Evolutionary conservation across 345 rosid species (phyloP).

Genomic region (Salix exigua): DNA sequence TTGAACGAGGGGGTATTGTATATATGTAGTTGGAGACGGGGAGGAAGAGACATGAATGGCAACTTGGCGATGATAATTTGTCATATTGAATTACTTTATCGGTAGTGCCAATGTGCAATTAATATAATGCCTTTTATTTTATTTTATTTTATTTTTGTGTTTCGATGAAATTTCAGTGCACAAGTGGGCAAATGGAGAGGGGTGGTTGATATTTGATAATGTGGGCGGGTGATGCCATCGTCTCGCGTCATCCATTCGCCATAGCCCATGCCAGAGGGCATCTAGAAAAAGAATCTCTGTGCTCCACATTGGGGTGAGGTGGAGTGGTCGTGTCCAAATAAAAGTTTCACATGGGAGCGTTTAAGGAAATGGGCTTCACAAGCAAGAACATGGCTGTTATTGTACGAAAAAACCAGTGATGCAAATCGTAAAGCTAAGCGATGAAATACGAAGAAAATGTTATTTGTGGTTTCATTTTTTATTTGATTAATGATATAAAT

Average conservation of each 20-base stretch:
- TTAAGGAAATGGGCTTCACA: background rate
- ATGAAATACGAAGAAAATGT: too few species aligned
- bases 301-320: background rate
- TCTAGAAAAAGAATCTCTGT: background rate
- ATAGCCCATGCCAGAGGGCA: background rate
- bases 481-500: too few species aligned
- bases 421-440: too few species aligned
- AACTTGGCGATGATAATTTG: background rate
- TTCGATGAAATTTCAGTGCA: background rate
- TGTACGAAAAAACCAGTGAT: background rate
- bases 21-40: background rate
- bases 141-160: background rate
- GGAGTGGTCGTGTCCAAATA: background rate
- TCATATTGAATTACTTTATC: background rate
- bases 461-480: too few species aligned
- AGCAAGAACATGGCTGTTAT: background rate
- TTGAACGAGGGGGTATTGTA: background rate
- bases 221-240: background rate
- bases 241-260: background rate
- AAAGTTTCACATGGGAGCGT: background rate
- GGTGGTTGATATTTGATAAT: background rate
- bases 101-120: background rate
- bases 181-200: background rate
- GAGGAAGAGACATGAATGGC: background rate
- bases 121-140: too few species aligned